Evolutionary conservation across 495 filamentous ascomycete genomes (phyloP).

Genomic region (Friedmanniomyces simplex): DNA sequence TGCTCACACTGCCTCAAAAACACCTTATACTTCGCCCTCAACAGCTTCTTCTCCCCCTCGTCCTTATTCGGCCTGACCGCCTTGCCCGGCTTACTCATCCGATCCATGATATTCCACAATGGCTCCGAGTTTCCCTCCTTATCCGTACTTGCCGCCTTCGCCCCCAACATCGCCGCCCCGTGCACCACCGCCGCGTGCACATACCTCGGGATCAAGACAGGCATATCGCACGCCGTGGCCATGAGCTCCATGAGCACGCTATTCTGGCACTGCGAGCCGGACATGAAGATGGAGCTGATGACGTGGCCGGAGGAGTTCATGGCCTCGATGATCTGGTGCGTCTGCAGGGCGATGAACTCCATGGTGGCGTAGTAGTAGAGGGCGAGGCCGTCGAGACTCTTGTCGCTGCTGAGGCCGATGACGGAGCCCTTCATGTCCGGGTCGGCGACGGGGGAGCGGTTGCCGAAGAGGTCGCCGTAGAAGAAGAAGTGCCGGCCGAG

Average conservation of each 20-base stretch:
- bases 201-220: conserved; percentile 82
- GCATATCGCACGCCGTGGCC: conserved; percentile 80
- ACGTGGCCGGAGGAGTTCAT: conserved; percentile 80
- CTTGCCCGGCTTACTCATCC: conserved; percentile 90
- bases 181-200: conserved; percentile 94
- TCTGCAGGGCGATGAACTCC: conserved; percentile 96
- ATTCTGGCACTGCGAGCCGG: conserved; percentile 93
- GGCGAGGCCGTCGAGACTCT: conserved; percentile 72
- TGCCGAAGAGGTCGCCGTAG: conserved; percentile 97
- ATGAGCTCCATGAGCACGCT: conserved; percentile 81
- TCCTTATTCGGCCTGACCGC: conserved; percentile 63
- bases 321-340: conserved; percentile 82
- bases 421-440: conserved; percentile 81
- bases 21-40: conserved; percentile 75
- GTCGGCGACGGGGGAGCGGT: conserved; percentile 87
- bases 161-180: conserved; percentile 92
- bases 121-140: conserved; percentile 67
- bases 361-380: conserved; percentile 87
- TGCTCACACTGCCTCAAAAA: conserved; percentile 35
- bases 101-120: conserved; percentile 93
- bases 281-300: conserved; percentile 95
- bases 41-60: conserved; percentile 60
- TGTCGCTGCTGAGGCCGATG: conserved; percentile 76
- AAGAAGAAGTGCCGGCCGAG: conserved; percentile 91
- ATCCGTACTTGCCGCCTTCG: conserved; percentile 66